Percentiles rank a stretch among this genome's conserved stretches.
These are phyloP conservation scores for Cyclotella choctawhatcheeana DNA, from an alignment of 108 stramenopile species.

Conservation along the genomic window DNA sequence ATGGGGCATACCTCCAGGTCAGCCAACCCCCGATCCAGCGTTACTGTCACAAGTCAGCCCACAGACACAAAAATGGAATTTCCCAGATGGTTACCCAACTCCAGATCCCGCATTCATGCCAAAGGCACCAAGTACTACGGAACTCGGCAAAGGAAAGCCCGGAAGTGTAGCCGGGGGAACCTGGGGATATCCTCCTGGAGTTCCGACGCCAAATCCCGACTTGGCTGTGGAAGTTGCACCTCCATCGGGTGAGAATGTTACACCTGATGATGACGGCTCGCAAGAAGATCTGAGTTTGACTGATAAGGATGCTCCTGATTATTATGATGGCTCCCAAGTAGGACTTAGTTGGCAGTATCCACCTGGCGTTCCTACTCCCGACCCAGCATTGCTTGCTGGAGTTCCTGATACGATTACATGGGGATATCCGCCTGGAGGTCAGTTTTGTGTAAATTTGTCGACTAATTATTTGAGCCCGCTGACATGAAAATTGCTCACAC, in stretches of 20 bases:
- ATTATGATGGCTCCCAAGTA: no score
- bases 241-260: neutral
- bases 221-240: no score
- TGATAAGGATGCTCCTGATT: no score
- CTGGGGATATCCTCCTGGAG: conserved; percentile 18
- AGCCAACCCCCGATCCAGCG: conserved; percentile 34
- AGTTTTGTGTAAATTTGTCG: neutral
- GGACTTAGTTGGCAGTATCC: no score
- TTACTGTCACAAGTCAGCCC: neutral
- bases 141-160: no score
- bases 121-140: no score
- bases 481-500: neutral
- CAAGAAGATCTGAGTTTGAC: no score
- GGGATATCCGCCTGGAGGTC: conserved; percentile 15
- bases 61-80: no score
- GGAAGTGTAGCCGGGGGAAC: no score
- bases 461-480: neutral
- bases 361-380: conserved; percentile 40
- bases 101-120: no score
- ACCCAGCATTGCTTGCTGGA: conserved; percentile 33
- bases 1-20: conserved; percentile 24
- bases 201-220: conserved; percentile 28
- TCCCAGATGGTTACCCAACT: no score
- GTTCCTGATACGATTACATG: conserved; percentile 10
- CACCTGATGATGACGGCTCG: no score